Evolutionary conservation across 495 filamentous ascomycete species (phyloP).

Genomic region (Aspergillus heteromorphus): DNA sequence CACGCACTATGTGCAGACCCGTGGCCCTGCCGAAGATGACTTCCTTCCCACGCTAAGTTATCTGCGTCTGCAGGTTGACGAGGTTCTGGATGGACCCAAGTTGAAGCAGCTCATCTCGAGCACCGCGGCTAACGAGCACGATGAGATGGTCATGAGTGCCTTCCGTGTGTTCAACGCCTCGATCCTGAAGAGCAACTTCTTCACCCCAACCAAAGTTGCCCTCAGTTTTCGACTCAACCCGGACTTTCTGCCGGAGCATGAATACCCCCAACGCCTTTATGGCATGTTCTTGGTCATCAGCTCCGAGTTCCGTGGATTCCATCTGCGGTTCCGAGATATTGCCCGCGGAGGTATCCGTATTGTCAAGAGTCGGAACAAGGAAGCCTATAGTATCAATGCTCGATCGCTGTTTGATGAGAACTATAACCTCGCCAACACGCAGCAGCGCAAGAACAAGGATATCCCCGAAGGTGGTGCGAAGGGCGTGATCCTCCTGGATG

Average conservation of each 20-base stretch:
- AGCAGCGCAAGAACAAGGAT: conserved; percentile 99
- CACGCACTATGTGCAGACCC: conserved; percentile 82
- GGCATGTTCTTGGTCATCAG: conserved; percentile 99
- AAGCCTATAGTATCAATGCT: conserved; percentile 93
- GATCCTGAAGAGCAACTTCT: conserved; percentile 97
- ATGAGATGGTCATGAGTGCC: conserved; percentile 96
- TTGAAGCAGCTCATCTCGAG: conserved; percentile 78
- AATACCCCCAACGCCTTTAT: conserved; percentile 90
- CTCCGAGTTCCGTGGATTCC: conserved; percentile 94
- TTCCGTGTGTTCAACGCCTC: conserved; percentile 91
- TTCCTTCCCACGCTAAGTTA: conserved; percentile 79
- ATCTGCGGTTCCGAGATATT: conserved; percentile 95
- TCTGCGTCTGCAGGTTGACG: conserved; percentile 63
- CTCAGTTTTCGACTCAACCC: conserved; percentile 94
- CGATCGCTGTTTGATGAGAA: conserved; percentile 97
- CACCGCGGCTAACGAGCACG: conserved; percentile 84
- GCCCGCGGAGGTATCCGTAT: conserved; percentile 96
- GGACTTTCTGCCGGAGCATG: conserved; percentile 77
- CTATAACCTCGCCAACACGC: conserved; percentile 95
- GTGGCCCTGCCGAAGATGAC: conserved; percentile 61
- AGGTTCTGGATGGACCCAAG: conserved; percentile 70
- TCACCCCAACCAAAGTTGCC: conserved; percentile 97
- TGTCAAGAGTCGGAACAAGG: conserved; percentile 91
- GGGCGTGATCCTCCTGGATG: conserved; percentile 92
- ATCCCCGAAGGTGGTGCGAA: conserved; percentile 99